phyloP scores from a whole-genome alignment of 192 early-diverging fungal species.

The Oehlia diaphana region DNA sequence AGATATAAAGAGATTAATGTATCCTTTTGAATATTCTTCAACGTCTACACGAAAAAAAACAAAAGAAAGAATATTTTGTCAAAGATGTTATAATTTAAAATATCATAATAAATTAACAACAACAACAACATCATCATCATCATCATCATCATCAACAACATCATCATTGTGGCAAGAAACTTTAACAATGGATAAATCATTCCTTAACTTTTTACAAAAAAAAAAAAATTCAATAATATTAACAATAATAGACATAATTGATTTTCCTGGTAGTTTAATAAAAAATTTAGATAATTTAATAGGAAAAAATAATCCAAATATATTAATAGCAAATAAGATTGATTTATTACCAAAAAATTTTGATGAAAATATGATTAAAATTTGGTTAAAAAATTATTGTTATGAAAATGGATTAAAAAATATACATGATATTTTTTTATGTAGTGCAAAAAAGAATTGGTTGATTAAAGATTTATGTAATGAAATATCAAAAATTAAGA shows the following conservation, averaged over 20 bases:
- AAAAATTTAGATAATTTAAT: conserved; percentile 51
- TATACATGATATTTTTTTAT: conserved; percentile 48
- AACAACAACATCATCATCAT: neutral
- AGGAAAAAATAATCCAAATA: conserved; percentile 37
- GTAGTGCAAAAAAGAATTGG: conserved; percentile 63
- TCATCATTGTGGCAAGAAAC: conserved; percentile 44
- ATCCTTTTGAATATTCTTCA: conserved; percentile 36
- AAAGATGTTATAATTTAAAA: conserved; percentile 65
- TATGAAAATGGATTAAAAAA: conserved; percentile 25
- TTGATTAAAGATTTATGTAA: conserved; percentile 51
- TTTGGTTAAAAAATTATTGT: conserved; percentile 51
- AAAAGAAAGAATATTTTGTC: conserved; percentile 44
- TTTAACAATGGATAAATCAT: conserved; percentile 51
- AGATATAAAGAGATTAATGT: conserved; percentile 37
- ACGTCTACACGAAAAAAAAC: conserved; percentile 23
- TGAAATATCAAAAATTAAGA: conserved; percentile 42
- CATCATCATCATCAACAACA: neutral
- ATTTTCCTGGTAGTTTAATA: conserved; percentile 66
- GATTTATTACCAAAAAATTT: conserved; percentile 62
- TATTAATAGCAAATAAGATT: conserved; percentile 72
- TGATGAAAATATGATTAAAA: conserved; percentile 49
- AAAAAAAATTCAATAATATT: conserved; percentile 54
- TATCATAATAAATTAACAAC: conserved; percentile 48
- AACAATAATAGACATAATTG: conserved; percentile 63
- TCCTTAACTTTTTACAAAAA: conserved; percentile 56